Evolutionary conservation across 352 stramenopile species (phyloP).

Genomic region (Pythium oligandrum): DNA sequence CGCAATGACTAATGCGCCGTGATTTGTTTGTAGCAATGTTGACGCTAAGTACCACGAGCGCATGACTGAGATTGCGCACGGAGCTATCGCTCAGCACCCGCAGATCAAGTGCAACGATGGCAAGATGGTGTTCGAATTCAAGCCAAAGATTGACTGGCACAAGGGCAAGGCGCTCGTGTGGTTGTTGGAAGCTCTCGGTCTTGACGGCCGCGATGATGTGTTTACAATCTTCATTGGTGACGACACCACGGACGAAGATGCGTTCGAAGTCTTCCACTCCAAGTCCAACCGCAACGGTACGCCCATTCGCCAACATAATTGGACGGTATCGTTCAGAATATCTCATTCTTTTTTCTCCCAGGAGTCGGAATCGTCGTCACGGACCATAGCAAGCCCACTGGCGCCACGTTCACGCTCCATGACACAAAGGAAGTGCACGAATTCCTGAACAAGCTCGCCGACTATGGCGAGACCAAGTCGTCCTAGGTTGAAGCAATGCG

Average conservation of each 20-base stretch:
- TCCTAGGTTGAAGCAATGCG: too few species aligned
- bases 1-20: background rate
- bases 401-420: slow-evolving; percentile 71
- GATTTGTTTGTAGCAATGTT: slow-evolving; percentile 43
- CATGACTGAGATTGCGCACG: slow-evolving; percentile 43
- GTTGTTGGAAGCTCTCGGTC: slow-evolving; percentile 68
- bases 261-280: slow-evolving; percentile 65
- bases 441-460: slow-evolving; percentile 68
- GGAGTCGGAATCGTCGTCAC: slow-evolving; percentile 82
- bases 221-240: slow-evolving; percentile 93
- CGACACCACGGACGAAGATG: slow-evolving; percentile 88
- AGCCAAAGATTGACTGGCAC: slow-evolving; percentile 90
- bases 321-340: too few species aligned
- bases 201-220: slow-evolving; percentile 70
- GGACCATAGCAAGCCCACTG: slow-evolving; percentile 61
- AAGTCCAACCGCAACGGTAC: slow-evolving; percentile 44
- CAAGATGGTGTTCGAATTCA: slow-evolving; percentile 90
- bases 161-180: slow-evolving; percentile 88
- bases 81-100: slow-evolving; percentile 35
- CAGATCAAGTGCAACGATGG: slow-evolving; percentile 73
- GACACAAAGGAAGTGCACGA: slow-evolving; percentile 69
- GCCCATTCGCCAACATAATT: background rate
- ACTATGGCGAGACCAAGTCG: slow-evolving; percentile 9
- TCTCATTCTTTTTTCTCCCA: slow-evolving; percentile 1
- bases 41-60: slow-evolving; percentile 26